Evolutionary conservation across 2,329 filamentous ascomycete species (phyloP).

Genomic region (Malbranchea zuffiana): DNA sequence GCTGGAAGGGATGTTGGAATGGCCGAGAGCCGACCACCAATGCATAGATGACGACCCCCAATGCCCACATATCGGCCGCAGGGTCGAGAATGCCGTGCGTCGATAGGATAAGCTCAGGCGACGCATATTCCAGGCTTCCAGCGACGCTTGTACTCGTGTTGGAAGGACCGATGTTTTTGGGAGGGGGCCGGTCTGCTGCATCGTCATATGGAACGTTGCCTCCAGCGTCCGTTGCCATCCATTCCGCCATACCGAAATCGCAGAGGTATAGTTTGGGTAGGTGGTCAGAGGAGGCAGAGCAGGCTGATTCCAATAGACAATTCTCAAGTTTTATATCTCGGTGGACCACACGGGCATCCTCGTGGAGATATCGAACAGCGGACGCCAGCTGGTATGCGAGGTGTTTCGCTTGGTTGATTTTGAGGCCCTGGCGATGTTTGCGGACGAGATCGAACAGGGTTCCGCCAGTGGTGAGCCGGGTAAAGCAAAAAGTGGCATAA

Average conservation of each 20-base stretch:
- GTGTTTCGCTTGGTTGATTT: constrained; percentile 43
- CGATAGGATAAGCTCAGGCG: constrained; percentile 37
- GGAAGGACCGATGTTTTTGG: constrained; percentile 43
- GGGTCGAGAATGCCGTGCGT: constrained; percentile 35
- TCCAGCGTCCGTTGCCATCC: constrained; percentile 47
- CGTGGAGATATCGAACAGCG: constrained; percentile 55
- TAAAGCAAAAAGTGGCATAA: constrained; percentile 60
- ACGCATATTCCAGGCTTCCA: constrained; percentile 48
- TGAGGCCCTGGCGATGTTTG: constrained; percentile 44
- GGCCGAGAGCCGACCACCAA: constrained; percentile 51
- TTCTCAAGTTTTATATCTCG: constrained; percentile 61
- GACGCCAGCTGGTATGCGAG: constrained; percentile 54
- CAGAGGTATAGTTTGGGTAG: constrained; percentile 49
- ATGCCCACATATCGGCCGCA: constrained; percentile 56
- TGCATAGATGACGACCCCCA: constrained; percentile 52
- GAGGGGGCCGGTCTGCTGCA: constrained; percentile 37
- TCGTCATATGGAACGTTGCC: constrained; percentile 39
- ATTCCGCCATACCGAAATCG: constrained; percentile 61
- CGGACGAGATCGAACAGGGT: constrained; percentile 54
- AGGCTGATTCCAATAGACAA: constrained; percentile 43
- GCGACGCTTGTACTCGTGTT: constrained; percentile 48
- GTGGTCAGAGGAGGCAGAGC: constrained; percentile 34
- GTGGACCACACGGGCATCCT: constrained; percentile 56
- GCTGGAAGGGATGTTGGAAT: constrained; percentile 50
- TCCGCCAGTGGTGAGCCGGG: constrained; percentile 51